Conservation (phyloP, 1,284 basidiomycete species). For the Heterobasidion irregulare region DNA sequence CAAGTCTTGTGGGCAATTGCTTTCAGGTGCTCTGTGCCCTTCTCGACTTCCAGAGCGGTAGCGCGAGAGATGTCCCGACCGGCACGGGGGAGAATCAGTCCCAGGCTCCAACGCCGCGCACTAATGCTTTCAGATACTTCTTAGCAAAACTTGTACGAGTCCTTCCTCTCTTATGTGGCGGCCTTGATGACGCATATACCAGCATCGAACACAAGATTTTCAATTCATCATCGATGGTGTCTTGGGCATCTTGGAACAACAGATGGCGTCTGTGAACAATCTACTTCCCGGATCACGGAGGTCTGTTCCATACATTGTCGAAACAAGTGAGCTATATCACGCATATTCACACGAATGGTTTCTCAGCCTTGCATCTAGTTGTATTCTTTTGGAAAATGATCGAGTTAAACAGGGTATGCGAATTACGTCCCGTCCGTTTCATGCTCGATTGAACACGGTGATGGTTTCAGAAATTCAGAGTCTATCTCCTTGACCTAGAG, state of each 20-base stretch:
- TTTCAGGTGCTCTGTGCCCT: slow-evolving; percentile 72
- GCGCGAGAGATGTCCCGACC: slow-evolving; percentile 43
- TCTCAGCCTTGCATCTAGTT: slow-evolving; percentile 26
- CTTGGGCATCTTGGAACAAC: slow-evolving; percentile 61
- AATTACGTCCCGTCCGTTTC: neutral
- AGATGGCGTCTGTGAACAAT: slow-evolving; percentile 66
- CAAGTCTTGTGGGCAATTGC: slow-evolving; percentile 61
- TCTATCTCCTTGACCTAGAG: slow-evolving; percentile 74
- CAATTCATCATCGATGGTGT: slow-evolving; percentile 75
- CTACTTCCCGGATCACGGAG: slow-evolving; percentile 78
- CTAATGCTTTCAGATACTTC: slow-evolving; percentile 88
- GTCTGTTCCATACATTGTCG: slow-evolving; percentile 72
- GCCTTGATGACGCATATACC: slow-evolving; percentile 8
- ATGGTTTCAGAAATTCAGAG: slow-evolving; percentile 68
- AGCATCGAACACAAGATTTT: slow-evolving; percentile 88
- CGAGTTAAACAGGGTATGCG: slow-evolving; percentile 78
- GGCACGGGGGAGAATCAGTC: slow-evolving; percentile 34
- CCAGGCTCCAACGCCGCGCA: slow-evolving; percentile 51
- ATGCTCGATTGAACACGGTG: neutral
- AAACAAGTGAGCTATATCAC: slow-evolving; percentile 54
- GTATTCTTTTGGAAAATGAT: slow-evolving; percentile 87
- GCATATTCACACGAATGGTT: neutral
- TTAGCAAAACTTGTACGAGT: slow-evolving; percentile 64
- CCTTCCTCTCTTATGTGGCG: neutral
- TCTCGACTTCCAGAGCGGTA: slow-evolving; percentile 77